Evolutionary conservation across 2,329 filamentous ascomycete species (phyloP), one percentile per base, ranked within the genome.

Genomic region (Lachnellula cervina): DNA sequence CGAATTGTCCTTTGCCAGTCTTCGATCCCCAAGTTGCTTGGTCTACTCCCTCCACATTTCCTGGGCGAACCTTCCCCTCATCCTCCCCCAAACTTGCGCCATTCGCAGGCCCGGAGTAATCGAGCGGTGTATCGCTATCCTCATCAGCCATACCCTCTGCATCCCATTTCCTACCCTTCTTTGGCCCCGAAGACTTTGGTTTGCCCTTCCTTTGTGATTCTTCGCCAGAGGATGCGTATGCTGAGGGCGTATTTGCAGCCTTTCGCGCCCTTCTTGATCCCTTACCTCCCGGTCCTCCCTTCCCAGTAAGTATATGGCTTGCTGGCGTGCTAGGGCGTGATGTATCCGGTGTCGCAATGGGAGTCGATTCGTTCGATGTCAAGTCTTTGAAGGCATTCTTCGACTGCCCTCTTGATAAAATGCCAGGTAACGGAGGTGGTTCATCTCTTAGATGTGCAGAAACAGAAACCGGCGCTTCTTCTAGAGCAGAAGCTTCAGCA

Each of bases 131-230:
- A 65, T 83, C 84, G 58, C 89, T 88, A 55, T 87, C 83, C 56
- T 90, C 93, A 61, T 92, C 89, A 6, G 90, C 90, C 64, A 87
- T 77, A 4, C 94, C 94, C 69, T 96, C 90, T 5, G 88, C 89
- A 67, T 92, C 89, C 94, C 94, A 99, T 69, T 88, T 91, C 60
- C 94, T 84, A 65, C 90, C 90, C 71, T 90, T 92, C 77, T 97
- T 97, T 8, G 76, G 78, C 13, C 83, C 84, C 25, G 77, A 69
- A 70, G 76, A 68, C 63, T 66, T 68, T 45, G 72, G 76, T 71
- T 84, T 89, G 46, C 71, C 72, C 66, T 83, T 85, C 62, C 80
- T 78, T 5, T 81, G 73, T 0, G 78, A 80, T 66, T 97, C 94
- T 65, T 97, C 94, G 1, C 92, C 91, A 0, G 91, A 96, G 0